phyloP scores from a whole-genome alignment of 192 early-diverging fungal species.

The Lobulomyces angularis region DNA sequence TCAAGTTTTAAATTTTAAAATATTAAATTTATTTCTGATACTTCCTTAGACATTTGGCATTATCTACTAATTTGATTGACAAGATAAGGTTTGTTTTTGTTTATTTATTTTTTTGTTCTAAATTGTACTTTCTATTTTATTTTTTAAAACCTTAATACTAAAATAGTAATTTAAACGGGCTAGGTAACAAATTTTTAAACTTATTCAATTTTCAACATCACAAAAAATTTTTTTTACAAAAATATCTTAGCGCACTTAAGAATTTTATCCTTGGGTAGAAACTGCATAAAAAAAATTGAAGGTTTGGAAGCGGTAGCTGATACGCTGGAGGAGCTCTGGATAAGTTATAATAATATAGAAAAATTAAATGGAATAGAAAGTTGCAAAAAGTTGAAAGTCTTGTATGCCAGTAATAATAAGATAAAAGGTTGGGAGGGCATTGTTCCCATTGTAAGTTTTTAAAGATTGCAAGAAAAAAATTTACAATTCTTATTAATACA shows the following conservation, averaged over 20 bases:
- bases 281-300: conserved; percentile 44
- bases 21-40: neutral
- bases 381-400: conserved; percentile 46
- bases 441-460: conserved; percentile 14
- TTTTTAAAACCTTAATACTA: no score
- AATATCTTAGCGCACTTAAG: conserved; percentile 14
- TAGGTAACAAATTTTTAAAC: no score
- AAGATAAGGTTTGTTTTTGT: no score
- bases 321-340: conserved; percentile 45
- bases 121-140: no score
- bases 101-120: no score
- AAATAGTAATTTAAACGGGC: conserved; percentile 3
- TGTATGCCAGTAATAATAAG: conserved; percentile 46
- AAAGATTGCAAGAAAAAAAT: neutral
- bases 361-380: conserved; percentile 38
- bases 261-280: conserved; percentile 38
- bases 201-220: conserved; percentile 2
- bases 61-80: conserved; percentile 43
- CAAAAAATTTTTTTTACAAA: neutral
- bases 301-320: conserved; percentile 42
- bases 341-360: conserved; percentile 41
- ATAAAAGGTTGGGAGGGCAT: conserved; percentile 41
- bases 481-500: conserved; percentile 5
- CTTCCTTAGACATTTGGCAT: conserved; percentile 24
- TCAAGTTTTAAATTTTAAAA: conserved; percentile 4